A percentile compares a stretch with the other conserved stretches of the same genome.
These are phyloP conservation scores for Boletus mariae DNA, from an alignment of 1,284 basidiomycete genomes.

Conservation along the genomic window DNA sequence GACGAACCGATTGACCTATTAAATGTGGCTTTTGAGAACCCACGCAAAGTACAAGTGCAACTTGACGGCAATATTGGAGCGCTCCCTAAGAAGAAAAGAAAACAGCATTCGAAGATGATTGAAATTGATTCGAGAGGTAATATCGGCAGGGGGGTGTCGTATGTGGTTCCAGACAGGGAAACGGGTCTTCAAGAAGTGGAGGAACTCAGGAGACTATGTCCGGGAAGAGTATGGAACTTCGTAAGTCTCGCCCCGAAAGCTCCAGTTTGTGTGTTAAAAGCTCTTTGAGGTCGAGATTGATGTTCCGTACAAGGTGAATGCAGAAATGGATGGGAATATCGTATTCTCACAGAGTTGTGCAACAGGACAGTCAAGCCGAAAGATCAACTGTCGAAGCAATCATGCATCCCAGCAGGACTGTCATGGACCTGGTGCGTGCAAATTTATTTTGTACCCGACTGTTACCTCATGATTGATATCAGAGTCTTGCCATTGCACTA, in stretches of 20 bases:
- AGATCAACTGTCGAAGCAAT: slow-evolving; percentile 60
- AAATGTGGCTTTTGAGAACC: slow-evolving; percentile 96
- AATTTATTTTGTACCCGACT: neutral
- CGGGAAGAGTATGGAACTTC: slow-evolving; percentile 84
- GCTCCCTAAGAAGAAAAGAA: slow-evolving; percentile 41
- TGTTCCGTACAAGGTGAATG: slow-evolving; percentile 72
- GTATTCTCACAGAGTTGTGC: slow-evolving; percentile 6
- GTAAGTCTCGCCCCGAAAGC: slow-evolving; percentile 41
- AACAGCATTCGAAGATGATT: slow-evolving; percentile 26
- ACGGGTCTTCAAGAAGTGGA: slow-evolving; percentile 76
- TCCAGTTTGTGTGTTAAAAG: slow-evolving; percentile 3
- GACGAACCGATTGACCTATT: slow-evolving; percentile 88
- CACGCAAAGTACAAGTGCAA: slow-evolving; percentile 58
- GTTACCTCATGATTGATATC: slow-evolving; percentile 9
- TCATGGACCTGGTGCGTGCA: slow-evolving; percentile 84
- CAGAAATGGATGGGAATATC: neutral
- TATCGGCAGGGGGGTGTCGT: slow-evolving; percentile 25
- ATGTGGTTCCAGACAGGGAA: slow-evolving; percentile 82
- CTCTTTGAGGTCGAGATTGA: slow-evolving; percentile 71
- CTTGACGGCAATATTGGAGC: slow-evolving; percentile 46
- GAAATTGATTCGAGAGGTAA: slow-evolving; percentile 3
- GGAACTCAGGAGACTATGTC: slow-evolving; percentile 72
- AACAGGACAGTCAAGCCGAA: slow-evolving; percentile 62
- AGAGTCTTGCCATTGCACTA: slow-evolving; percentile 89
- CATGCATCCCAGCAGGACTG: slow-evolving; percentile 80